Evolutionary conservation across 2,329 filamentous ascomycete species (phyloP).

Genomic region (Stromatinia cepivora): DNA sequence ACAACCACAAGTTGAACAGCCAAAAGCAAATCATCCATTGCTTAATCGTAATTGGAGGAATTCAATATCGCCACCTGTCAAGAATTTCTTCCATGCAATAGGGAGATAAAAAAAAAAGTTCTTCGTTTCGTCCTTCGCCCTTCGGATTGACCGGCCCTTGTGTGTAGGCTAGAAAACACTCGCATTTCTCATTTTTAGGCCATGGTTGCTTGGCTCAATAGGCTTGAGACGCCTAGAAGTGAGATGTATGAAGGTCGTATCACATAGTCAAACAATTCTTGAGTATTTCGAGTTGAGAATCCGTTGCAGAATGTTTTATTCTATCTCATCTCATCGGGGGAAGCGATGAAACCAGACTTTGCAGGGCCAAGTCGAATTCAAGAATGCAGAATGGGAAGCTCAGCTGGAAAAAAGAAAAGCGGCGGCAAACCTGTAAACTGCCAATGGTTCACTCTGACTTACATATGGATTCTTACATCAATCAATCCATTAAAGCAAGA

Average conservation of each 20-base stretch:
- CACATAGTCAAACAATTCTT: not conserved
- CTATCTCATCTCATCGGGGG: not conserved
- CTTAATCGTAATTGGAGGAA: not conserved
- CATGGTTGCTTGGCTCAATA: not conserved
- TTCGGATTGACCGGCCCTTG: constrained; percentile 10
- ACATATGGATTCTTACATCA: constrained; percentile 15
- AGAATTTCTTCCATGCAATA: constrained; percentile 15
- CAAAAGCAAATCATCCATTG: not conserved
- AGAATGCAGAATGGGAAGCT: not conserved
- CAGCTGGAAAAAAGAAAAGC: not conserved
- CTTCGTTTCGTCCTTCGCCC: constrained; percentile 1
- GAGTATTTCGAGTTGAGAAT: not conserved
- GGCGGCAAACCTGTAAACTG: constrained; percentile 7
- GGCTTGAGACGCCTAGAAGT: constrained; percentile 8
- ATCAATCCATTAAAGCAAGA: not conserved
- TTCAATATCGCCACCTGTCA: not conserved
- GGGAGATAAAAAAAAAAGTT: not conserved
- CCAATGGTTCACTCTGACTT: constrained; percentile 11
- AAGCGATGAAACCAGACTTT: not conserved
- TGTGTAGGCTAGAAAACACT: not conserved
- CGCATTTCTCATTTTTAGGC: not conserved
- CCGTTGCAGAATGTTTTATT: not conserved
- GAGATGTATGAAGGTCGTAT: not conserved
- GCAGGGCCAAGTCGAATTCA: not conserved
- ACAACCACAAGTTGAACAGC: not conserved